Evolutionary conservation across 169 alveolate species (phyloP).

Genomic region (Miamiensis avidus): DNA sequence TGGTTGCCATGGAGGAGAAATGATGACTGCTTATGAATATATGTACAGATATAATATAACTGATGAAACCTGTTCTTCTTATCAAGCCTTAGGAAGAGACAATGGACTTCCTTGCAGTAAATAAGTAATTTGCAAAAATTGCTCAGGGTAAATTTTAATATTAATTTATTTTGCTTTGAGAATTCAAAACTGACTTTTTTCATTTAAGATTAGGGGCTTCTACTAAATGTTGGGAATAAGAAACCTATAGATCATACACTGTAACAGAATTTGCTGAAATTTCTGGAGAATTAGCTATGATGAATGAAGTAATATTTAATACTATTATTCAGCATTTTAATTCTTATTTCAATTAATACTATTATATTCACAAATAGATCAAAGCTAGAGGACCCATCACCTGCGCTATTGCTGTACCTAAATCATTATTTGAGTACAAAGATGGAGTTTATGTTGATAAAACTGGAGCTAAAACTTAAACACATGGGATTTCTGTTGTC

Average conservation of each 20-base stretch:
- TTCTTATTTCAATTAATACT: no score
- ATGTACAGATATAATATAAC: constrained; percentile 60
- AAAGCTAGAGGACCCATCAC: constrained; percentile 75
- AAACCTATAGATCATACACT: constrained; percentile 42
- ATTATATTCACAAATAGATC: no score
- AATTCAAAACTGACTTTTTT: neutral
- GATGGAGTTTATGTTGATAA: constrained; percentile 60
- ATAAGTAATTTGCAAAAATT: constrained; percentile 52
- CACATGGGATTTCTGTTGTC: constrained; percentile 68
- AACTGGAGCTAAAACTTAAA: constrained; percentile 41
- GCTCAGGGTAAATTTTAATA: constrained; percentile 25
- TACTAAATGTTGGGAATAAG: constrained; percentile 63
- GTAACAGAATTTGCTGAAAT: constrained; percentile 57
- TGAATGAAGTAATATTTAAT: no score
- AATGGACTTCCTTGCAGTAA: constrained; percentile 61
- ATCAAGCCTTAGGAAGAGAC: constrained; percentile 66
- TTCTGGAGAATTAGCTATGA: constrained; percentile 65
- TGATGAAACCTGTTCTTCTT: constrained; percentile 77
- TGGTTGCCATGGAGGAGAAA: constrained; percentile 73
- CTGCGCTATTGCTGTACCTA: constrained; percentile 69
- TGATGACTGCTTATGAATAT: constrained; percentile 52
- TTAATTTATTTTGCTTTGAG: neutral
- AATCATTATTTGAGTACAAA: constrained; percentile 29
- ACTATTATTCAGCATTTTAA: no score
- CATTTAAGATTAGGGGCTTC: constrained; percentile 1